Base-by-base conservation (phyloP, 78 protist genomes). In the Dictyostelium capitatum region DNA sequence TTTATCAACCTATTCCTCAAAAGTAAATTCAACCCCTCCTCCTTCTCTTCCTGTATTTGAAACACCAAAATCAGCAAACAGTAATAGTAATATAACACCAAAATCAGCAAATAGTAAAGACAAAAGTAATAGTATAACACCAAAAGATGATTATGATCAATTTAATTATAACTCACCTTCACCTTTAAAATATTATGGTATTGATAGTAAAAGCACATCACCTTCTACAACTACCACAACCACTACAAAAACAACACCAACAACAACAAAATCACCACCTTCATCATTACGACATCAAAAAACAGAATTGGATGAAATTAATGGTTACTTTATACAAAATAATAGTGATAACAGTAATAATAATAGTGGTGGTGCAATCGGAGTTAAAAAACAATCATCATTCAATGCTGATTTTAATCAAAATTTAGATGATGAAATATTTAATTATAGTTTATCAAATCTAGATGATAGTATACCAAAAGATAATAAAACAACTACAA, bases 341-440 rank as follows among this genome's bases (percentile, higher is more conserved):
- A 30, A 65, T 30, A 30, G 4, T 5, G 28, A 12, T 30, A 8
- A 65, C 28, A 65, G 14, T 30, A 30, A 30, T 30, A 30, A 30
- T 65, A 65, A 65, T 30, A 10, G 4, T 30, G 12, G 8, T 30
- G 15, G 14, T 25, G 46, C 11, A 30, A 30, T 0, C 2, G 12
- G 30, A 11, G n/a, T 20, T 6, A 32, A 72, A 47, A 72, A 72
- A 72, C 57, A 72, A 43, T 32, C 37, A 43, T 72, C 79, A 2
- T 43, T 72, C 56, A 72, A 72, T 9, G 11, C 20, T 20, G 43
- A 72, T 72, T 43, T 72, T 20, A 25, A 23, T 7, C 19, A 41
- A 19, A 72, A 53, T 43, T 72, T 72, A 72, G 43, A 72, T 72
- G 57, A 72, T 25, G 79, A 72, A 72, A 53, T 72, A 25, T 47